phyloP scores from a whole-genome alignment of 306 rosid genomes.

The Trichosanthes cucumerina region DNA sequence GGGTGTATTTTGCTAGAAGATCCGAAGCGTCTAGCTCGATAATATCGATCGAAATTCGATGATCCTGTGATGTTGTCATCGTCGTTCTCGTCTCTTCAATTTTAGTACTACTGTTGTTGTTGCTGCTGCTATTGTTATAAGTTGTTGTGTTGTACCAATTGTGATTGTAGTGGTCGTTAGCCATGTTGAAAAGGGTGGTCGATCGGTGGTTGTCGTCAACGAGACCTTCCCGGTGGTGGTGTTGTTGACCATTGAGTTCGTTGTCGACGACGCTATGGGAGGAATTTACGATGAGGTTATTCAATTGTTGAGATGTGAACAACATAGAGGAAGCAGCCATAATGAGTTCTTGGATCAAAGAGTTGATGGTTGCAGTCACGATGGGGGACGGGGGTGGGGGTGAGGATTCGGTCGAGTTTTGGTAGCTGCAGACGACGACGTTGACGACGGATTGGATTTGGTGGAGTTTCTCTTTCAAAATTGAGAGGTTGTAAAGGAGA shows the following conservation, averaged over 20 bases:
- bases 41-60: slow-evolving; percentile 22
- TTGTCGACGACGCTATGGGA: neutral
- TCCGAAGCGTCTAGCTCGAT: slow-evolving; percentile 56
- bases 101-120: neutral
- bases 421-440: slow-evolving; percentile 17
- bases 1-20: slow-evolving; percentile 86
- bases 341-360: slow-evolving; percentile 64
- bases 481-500: slow-evolving; percentile 53
- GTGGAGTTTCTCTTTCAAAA: slow-evolving; percentile 53
- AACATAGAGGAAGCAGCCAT: slow-evolving; percentile 64
- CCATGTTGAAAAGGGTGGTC: neutral
- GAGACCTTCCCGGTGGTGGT: neutral
- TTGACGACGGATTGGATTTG: slow-evolving; percentile 43
- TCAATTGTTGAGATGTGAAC: slow-evolving; percentile 57
- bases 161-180: neutral
- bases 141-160: neutral
- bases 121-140: neutral
- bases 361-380: slow-evolving; percentile 40
- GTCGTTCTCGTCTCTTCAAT: neutral
- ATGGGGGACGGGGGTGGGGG: slow-evolving; percentile 22
- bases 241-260: slow-evolving; percentile 20
- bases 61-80: too few species aligned
- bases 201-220: neutral
- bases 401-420: neutral
- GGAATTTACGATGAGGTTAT: slow-evolving; percentile 2